Base-by-base conservation (phyloP, 805 yeast species). In the Ogataea wickerhamii region DNA sequence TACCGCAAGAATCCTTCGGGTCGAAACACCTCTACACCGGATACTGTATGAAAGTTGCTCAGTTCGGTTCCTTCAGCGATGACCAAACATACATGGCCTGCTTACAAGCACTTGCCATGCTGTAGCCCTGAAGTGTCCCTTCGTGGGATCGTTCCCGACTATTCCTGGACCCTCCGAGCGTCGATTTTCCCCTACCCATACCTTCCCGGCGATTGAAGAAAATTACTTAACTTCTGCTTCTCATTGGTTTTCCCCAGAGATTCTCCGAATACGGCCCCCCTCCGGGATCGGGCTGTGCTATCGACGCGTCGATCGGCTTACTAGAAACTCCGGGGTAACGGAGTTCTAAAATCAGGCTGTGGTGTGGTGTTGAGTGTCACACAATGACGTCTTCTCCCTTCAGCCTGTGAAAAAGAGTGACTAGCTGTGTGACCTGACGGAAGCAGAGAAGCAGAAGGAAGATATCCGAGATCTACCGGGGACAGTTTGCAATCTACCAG, bases 181-280 rank as follows among this genome's bases (percentile, higher is more conserved):
- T n/a, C n/a, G n/a, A n/a, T n/a, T n/a, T n/a, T n/a, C n/a, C n/a
- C n/a, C 12, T 22, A 8, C 25, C 25, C 12, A 8, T 22, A 12
- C 25, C 8, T 8, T 12, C 25, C 25, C 25, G 25, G 25, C 8
- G 11, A 22, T 22, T 22, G n/a, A 22, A 12, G 25, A 22, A 22
- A 22, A 14, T 26, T 26, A 26, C 29, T 8, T 26, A 26, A 26
- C 29, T 26, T 12, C 17, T 14, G 29, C 29, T 26, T 26, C 29
- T 26, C 29, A 26, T 26, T 26, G 29, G 29, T 14, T 26, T 26
- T 13, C 29, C 16, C 17, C n/a, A 7, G 11, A 11, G 25, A 22
- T 22, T 8, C 29, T 26, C 29, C 29, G 29, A 26, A 13, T 8
- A 26, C 29, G 29, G 29, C 29, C 7, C n/a, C n/a, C 29, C 29